Base-by-base conservation (phyloP, 2,329 filamentous ascomycete species). In the Tothia fuscella region DNA sequence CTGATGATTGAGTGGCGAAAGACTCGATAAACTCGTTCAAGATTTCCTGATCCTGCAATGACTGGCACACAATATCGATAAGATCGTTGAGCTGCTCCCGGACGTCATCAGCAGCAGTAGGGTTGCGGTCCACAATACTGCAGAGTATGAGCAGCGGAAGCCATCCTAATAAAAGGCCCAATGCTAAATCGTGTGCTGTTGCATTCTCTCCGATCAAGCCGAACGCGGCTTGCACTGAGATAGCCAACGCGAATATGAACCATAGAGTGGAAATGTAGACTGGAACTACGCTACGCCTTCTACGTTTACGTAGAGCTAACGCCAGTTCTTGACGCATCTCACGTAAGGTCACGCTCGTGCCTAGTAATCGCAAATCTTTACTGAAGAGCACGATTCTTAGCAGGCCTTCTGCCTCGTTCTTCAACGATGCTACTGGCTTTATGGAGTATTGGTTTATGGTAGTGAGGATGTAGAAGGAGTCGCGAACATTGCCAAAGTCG, bases 231-330 rank as follows among this genome's bases (percentile, higher is more conserved):
- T 45, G 31, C 9, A 45, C 44, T 12, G 39, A 43, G 5, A 45
- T 38, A 13, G 24, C 41, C 25, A 45, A 28, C 5, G 39, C 36
- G n/a, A 45, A 42, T 4, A 45, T 14, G 13, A 45, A 45, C 43
- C 43, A 45, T 19, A 45, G n/a, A 22, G 43, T 45, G 4, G 43
- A 45, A 6, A 45, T 33, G 30, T 43, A 45, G 7, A 45, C 43
- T 14, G 43, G 43, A 4, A 45, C 43, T 9, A 43, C 43, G 6
- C 43, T 40, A 6, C 43, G 43, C 17, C 34, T 29, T 16, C 43
- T 36, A 5, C 36, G 14, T 6, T 29, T 33, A 3, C 43, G n/a
- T 9, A 45, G 13, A 5, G 38, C 33, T 20, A 29, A 16, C 5
- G 43, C 43, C 13, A 45, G 33, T 10, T 38, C 30, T 17, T 24